Evolutionary conservation across 2,329 filamentous ascomycete genomes (phyloP), one percentile per base, ranked within the genome.

Genomic region (Fusarium sambucinum): DNA sequence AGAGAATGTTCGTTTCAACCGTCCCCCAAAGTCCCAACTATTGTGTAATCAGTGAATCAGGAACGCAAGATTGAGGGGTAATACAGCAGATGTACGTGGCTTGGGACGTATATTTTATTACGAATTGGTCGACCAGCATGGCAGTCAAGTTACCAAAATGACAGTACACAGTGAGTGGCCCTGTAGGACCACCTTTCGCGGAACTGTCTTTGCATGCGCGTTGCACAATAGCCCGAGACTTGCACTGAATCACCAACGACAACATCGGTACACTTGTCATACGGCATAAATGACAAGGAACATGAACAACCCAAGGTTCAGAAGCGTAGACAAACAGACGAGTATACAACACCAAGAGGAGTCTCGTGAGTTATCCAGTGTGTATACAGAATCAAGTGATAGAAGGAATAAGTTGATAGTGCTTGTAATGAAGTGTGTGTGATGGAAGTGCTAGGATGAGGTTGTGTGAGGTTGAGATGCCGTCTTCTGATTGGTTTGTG

Each of bases 391-490:
- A 17, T 32, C 16, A 4, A 27, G 16, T 16, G 12, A 29, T n/a
- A 37, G 9, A 14, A 47, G 12, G 8, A 47, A 23, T 13, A 19
- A 23, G 14, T 23, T 12, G 16, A 37, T 23, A 19, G 21, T 40
- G 32, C 5, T 25, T 46, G 50, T 21, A 44, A 45, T 35, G 17
- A 33, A 37, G 37, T 35, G 55, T 53, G 47, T 62, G 45, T 13
- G 59, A 38, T 40, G 35, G 45, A 55, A 57, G 50, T 60, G 59
- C 47, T 41, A 38, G 57, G 69, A 44, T 53, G 71, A 73, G 69
- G 71, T 73, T 67, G 64, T 68, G 56, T 62, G 67, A 71, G 69
- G 71, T 73, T 46, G 33, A 41, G 19, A 32, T 19, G n/a, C 40
- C 27, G 54, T 35, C 10, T 5, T 55, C 32, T 73, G 71, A 73